Percentiles rank a stretch among this genome's conserved stretches.
Conservation (phyloP, 768 basidiomycete species). For the Erythrobasidium yunnanense region DNA sequence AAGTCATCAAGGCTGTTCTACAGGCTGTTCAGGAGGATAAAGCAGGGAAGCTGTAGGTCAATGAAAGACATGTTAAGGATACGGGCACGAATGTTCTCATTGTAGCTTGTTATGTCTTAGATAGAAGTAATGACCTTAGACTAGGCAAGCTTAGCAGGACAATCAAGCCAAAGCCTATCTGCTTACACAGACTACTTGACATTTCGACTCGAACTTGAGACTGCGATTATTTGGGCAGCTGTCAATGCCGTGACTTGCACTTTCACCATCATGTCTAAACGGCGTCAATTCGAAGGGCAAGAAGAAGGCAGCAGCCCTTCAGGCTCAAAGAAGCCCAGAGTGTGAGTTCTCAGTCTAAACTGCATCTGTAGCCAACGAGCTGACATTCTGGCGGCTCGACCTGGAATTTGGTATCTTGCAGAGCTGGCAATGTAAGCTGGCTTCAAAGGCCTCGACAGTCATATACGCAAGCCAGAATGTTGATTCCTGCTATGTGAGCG, state of each 20-base stretch:
- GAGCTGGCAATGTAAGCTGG: constrained; percentile 10
- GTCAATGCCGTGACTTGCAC: too few relatives aligned
- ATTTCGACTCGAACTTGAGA: too few relatives aligned
- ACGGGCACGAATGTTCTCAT: too few relatives aligned
- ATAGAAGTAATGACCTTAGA: too few relatives aligned
- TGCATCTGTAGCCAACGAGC: not conserved
- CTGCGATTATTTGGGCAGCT: too few relatives aligned
- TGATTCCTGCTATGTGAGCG: not conserved
- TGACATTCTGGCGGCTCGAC: not conserved
- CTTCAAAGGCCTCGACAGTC: not conserved
- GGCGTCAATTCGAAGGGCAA: not conserved
- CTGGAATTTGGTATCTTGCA: not conserved
- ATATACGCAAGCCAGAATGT: not conserved
- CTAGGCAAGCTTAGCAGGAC: too few relatives aligned
- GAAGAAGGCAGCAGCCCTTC: not conserved
- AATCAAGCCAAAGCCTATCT: too few relatives aligned
- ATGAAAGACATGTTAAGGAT: too few relatives aligned
- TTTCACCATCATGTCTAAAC: not conserved
- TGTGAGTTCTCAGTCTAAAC: constrained; percentile 9
- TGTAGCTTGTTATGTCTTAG: too few relatives aligned
- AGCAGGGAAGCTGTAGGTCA: constrained; percentile 16
- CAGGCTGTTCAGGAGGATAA: constrained; percentile 43
- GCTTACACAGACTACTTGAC: too few relatives aligned
- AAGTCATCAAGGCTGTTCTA: constrained; percentile 64
- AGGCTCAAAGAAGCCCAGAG: constrained; percentile 9